phyloP scores from a whole-genome alignment of 352 stramenopile species.

The Thalassiosira ordinaria region DNA sequence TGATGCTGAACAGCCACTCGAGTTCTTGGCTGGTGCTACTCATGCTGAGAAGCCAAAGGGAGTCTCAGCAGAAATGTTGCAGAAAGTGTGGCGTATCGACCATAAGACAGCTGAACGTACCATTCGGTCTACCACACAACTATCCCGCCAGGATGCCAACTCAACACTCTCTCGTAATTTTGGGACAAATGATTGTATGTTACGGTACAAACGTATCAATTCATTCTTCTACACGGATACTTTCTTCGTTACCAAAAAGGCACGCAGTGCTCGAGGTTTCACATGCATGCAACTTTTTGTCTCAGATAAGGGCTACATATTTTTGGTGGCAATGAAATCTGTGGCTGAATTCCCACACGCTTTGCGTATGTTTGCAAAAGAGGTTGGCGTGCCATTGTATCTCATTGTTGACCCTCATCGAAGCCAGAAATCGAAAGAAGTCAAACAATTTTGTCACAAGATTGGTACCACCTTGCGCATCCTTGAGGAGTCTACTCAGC shows the following conservation, averaged over 20 bases:
- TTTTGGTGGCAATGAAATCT: conserved; percentile 39
- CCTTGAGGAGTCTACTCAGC: conserved; percentile 39
- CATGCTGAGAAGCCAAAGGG: conserved; percentile 5
- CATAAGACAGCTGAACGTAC: conserved; percentile 41
- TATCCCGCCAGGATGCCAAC: conserved; percentile 13
- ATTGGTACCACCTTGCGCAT: conserved; percentile 40
- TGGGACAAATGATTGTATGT: conserved; percentile 44
- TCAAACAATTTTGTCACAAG: conserved; percentile 34
- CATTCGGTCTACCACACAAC: conserved; percentile 46
- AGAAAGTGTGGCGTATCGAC: conserved; percentile 44
- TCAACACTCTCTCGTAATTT: conserved; percentile 41
- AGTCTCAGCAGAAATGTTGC: conserved; percentile 34
- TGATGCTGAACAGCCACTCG: no score
- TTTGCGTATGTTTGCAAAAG: conserved; percentile 48
- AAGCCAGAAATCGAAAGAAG: conserved; percentile 27
- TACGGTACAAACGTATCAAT: conserved; percentile 38
- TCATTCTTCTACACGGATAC: conserved; percentile 60
- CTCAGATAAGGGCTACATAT: conserved; percentile 50
- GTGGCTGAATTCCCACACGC: conserved; percentile 30
- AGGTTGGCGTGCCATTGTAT: conserved; percentile 46
- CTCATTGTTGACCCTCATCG: conserved; percentile 38
- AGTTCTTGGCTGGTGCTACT: background rate
- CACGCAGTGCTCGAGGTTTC: conserved; percentile 46
- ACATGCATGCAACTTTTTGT: conserved; percentile 54
- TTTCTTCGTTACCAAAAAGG: conserved; percentile 50